These are phyloP conservation scores for Fomitopsis schrenkii DNA, from an alignment of 1,284 basidiomycete genomes.

Conservation along the genomic window DNA sequence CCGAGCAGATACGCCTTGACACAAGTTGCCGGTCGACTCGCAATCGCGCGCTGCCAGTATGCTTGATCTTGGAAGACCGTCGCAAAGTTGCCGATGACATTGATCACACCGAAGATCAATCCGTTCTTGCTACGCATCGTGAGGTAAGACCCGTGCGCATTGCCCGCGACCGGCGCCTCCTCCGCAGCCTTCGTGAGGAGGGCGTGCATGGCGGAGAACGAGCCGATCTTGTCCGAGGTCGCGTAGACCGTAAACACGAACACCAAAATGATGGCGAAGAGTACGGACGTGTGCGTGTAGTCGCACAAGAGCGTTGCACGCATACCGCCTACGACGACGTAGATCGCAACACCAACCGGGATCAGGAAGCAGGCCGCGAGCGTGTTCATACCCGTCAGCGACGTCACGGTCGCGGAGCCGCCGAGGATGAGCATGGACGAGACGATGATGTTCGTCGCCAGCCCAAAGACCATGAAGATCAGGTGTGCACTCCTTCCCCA, in stretches of 20 bases:
- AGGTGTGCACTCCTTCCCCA: slow-evolving; percentile 56
- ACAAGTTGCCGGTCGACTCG: slow-evolving; percentile 75
- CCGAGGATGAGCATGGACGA: slow-evolving; percentile 59
- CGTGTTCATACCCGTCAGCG: slow-evolving; percentile 52
- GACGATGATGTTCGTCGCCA: slow-evolving; percentile 63
- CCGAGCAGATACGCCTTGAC: slow-evolving; percentile 89
- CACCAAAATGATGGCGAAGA: slow-evolving; percentile 77
- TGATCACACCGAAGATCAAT: slow-evolving; percentile 87
- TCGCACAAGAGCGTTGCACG: slow-evolving; percentile 40
- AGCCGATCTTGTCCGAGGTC: slow-evolving; percentile 53
- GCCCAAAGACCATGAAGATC: slow-evolving; percentile 64
- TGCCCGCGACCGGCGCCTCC: slow-evolving; percentile 47
- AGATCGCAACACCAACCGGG: slow-evolving; percentile 49
- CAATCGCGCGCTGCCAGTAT: slow-evolving; percentile 88
- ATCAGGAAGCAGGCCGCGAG: slow-evolving; percentile 64
- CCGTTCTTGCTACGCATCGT: slow-evolving; percentile 82
- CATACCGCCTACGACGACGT: slow-evolving; percentile 52
- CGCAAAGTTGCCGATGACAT: slow-evolving; percentile 76
- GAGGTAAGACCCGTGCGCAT: slow-evolving; percentile 59
- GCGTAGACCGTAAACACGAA: slow-evolving; percentile 73
- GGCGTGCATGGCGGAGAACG: slow-evolving; percentile 47
- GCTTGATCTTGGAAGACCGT: slow-evolving; percentile 43
- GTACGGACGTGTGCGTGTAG: slow-evolving; percentile 72
- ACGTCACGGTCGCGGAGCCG: slow-evolving; percentile 57
- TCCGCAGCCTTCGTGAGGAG: slow-evolving; percentile 40